phyloP scores from a whole-genome alignment of 2,329 filamentous ascomycete species.

The Botrytis cinerea region DNA sequence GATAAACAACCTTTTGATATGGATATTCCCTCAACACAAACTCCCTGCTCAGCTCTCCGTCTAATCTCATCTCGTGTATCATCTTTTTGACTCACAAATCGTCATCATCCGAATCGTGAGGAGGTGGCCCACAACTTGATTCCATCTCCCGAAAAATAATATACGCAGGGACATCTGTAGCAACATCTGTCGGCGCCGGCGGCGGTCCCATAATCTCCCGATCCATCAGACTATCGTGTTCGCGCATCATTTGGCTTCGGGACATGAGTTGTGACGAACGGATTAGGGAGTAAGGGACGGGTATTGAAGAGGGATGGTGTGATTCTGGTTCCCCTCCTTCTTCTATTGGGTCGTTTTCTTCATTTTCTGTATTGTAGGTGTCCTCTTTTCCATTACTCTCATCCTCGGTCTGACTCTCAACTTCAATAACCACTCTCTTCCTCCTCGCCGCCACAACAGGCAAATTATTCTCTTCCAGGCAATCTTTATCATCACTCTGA shows the following conservation, averaged over 20 bases:
- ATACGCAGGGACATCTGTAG: neutral
- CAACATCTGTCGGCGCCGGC: neutral
- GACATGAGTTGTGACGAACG: constrained; percentile 17
- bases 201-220: constrained; percentile 16
- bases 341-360: neutral
- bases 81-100: neutral
- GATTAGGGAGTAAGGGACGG: constrained; percentile 11
- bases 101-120: neutral
- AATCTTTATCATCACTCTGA: neutral
- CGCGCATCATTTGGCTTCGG: constrained; percentile 16
- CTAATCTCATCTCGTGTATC: neutral
- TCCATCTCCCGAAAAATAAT: too few species aligned
- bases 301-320: neutral
- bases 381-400: neutral
- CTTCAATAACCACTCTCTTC: neutral
- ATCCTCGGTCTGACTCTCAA: neutral
- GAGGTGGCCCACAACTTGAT: too few species aligned
- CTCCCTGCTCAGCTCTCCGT: neutral
- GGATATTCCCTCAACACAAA: neutral
- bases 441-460: neutral
- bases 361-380: neutral
- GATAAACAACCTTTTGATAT: neutral
- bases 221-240: constrained; percentile 23
- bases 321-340: neutral
- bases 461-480: neutral